A percentile compares a stretch with the other conserved stretches of the same genome.
These are phyloP conservation scores for Tubosaeta sp. DNA, from an alignment of 768 basidiomycete species.

Conservation along the genomic window DNA sequence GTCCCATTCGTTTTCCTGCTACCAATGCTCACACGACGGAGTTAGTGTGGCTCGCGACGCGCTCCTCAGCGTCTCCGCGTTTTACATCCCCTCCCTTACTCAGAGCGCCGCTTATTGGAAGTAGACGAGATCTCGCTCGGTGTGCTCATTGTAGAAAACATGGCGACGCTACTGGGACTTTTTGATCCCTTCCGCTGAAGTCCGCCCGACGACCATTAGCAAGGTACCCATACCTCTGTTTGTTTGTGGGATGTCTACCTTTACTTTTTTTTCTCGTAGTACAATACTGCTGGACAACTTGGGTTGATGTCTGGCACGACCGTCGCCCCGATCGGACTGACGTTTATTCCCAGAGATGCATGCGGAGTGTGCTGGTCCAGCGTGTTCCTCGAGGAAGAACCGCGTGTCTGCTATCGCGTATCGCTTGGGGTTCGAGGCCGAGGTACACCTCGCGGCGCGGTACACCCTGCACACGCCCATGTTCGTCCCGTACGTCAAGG, in stretches of 20 bases:
- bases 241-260: background rate
- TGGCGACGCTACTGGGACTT: conserved; percentile 94
- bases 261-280: conserved; percentile 44
- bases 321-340: conserved; percentile 70
- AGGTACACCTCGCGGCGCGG: conserved; percentile 33
- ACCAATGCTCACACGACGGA: background rate
- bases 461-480: conserved; percentile 34
- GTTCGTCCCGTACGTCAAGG: conserved; percentile 31
- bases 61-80: conserved; percentile 79
- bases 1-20: conserved; percentile 20
- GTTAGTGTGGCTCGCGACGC: conserved; percentile 80
- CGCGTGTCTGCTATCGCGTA: conserved; percentile 38
- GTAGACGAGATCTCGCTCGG: conserved; percentile 1
- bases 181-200: conserved; percentile 91
- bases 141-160: conserved; percentile 61
- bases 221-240: conserved; percentile 58
- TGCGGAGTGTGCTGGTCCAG: conserved; percentile 26
- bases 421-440: conserved; percentile 32
- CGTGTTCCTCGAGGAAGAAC: conserved; percentile 26
- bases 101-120: conserved; percentile 37
- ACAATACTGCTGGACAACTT: conserved; percentile 91
- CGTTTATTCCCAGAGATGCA: conserved; percentile 64
- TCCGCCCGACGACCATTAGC: conserved; percentile 89
- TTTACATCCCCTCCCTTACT: conserved; percentile 87
- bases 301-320: conserved; percentile 88